Base-by-base conservation (phyloP, 2,329 filamentous ascomycete species). In the Ustilaginoidea virens region DNA sequence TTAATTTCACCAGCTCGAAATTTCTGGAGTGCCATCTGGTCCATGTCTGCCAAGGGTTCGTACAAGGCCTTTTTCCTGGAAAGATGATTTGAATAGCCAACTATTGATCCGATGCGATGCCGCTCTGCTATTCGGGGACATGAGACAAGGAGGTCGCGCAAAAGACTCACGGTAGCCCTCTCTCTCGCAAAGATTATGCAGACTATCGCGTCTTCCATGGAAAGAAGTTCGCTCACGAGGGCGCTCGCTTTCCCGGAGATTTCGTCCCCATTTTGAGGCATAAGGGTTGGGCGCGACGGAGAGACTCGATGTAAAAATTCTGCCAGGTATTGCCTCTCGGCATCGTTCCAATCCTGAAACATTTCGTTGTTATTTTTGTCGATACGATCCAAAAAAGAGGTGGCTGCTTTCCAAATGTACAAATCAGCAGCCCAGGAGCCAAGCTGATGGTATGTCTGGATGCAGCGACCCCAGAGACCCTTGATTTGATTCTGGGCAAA, bases 181-280 rank as follows among this genome's bases (percentile, higher is more conserved):
- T 80, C 69, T 33, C 66, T 57, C 15, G 69, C 78, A 38, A 86
- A 86, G 1, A 85, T 51, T 11, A 86, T 72, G 0, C 74, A 72
- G 4, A 66, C 61, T 0, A 59, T 48, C 2, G 51, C 44, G 1
- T 59, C 47, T 2, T 62, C 47, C 9, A 53, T 45, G 2, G 44
- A 41, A 2, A 68, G 37, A 11, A 78, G 60, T 4, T 66, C 52
- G 4, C 48, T 32, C 3, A 82, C 48, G 11, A 86, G 53, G 5
- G 53, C 48, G 12, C 45, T 40, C 3, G 69, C 56, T 42, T 83
- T 82, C n/a, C 63, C 43, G 0, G 76, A 73, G 1, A 76, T 30
- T 5, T 53, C 40, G 3, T 31, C 14, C 2, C 24, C n/a, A 2
- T 22, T 24, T 5, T 36, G 36, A 5, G 42, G 38, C n/a, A 30